These are phyloP conservation scores for Xerocomus potaroensis DNA, from an alignment of 768 basidiomycete genomes.

Conservation along the genomic window DNA sequence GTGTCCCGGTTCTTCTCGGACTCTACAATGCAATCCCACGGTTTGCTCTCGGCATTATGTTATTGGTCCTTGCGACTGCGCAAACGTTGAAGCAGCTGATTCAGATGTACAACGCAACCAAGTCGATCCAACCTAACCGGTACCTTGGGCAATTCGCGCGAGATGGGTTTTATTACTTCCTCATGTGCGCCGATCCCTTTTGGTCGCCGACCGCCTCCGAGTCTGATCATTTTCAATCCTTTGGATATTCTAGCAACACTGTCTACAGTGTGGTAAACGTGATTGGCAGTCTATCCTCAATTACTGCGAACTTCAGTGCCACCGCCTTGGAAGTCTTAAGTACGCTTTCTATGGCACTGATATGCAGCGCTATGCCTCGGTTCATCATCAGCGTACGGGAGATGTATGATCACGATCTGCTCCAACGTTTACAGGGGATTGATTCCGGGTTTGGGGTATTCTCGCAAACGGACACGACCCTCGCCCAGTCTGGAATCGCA, in stretches of 20 bases:
- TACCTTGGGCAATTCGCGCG: background rate
- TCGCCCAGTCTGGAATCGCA: background rate
- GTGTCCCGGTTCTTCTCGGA: background rate
- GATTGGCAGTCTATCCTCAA: too few relatives aligned
- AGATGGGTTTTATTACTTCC: slow-evolving; percentile 9
- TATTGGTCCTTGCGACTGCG: background rate
- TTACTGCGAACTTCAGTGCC: too few relatives aligned
- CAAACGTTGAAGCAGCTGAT: background rate
- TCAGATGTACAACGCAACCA: slow-evolving; percentile 2
- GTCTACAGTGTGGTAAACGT: too few relatives aligned
- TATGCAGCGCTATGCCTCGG: background rate
- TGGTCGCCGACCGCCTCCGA: too few relatives aligned
- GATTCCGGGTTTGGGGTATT: background rate
- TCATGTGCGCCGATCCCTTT: too few relatives aligned
- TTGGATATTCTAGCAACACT: slow-evolving; percentile 23
- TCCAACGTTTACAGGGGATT: background rate
- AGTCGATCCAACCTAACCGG: background rate
- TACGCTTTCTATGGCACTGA: background rate
- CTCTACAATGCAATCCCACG: background rate
- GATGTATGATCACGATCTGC: background rate
- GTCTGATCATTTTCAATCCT: too few relatives aligned
- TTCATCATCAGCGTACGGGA: slow-evolving; percentile 3
- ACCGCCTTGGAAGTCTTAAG: background rate
- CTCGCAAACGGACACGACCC: background rate
- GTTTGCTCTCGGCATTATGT: background rate